Evolutionary conservation across 2,329 filamentous ascomycete genomes (phyloP).

Genomic region (Helotiales sp.): DNA sequence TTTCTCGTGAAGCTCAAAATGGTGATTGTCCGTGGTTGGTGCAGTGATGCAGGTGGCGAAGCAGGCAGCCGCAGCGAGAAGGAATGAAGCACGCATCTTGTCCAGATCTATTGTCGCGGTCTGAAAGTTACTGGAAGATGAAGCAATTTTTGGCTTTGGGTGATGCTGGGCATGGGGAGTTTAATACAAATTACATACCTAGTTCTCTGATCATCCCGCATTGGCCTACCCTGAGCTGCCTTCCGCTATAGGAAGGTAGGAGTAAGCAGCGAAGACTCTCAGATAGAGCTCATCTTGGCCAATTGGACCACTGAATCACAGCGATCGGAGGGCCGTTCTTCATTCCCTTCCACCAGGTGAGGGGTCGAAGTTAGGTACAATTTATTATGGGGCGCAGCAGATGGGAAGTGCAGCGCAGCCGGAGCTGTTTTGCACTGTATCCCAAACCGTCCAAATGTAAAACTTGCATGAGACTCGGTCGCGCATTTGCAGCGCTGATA

Average conservation of each 20-base stretch:
- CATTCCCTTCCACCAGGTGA: neutral
- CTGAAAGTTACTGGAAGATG: neutral
- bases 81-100: conserved; percentile 1
- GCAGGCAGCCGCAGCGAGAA: neutral
- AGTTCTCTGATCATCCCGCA: neutral
- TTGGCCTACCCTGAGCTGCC: neutral
- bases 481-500: too few relatives aligned
- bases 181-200: too few relatives aligned
- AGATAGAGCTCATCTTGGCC: neutral
- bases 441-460: too few relatives aligned
- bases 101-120: neutral
- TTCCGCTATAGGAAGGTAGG: neutral
- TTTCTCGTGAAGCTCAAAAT: conserved; percentile 6
- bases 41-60: neutral
- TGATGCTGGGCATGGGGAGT: neutral
- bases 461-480: too few relatives aligned
- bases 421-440: too few relatives aligned
- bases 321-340: neutral
- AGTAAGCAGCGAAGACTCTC: neutral
- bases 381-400: too few relatives aligned
- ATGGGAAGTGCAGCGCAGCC: too few relatives aligned
- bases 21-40: neutral
- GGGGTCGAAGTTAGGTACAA: neutral
- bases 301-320: neutral
- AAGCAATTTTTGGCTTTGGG: neutral